Base-by-base conservation (phyloP, 257 asterid species). In the Osmanthus fragrans region DNA sequence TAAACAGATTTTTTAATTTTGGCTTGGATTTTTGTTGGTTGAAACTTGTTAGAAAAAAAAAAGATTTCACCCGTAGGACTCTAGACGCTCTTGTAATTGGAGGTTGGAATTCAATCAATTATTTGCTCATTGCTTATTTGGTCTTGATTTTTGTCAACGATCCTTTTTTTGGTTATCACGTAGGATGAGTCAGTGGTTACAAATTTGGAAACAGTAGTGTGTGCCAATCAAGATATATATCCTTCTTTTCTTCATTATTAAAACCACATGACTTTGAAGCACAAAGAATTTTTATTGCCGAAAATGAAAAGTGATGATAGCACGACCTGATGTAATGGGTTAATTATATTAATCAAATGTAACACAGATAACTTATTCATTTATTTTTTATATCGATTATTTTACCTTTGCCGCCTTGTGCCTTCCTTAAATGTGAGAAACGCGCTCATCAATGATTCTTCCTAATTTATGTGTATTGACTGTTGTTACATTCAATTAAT, bases 111-210 rank as follows among this genome's bases (percentile, higher is more conserved):
- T 32, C 74, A 32, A 63, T 66, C 74, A 16, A 10, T 68, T 74
- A 2, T 37, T 70, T 73, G 29, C 49, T 70, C 9, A 4, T n/a
- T 45, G 58, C 54, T 76, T 81, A 76, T 51, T 51, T 25, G 45
- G 13, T 56, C 65, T 56, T 56, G 29, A n/a, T 18, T n/a, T 56
- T 76, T 71, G 65, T 60, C 33, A 60, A 60, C 29, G 30, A 68
- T 72, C 77, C 70, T 76, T 81, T 72, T 71, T 30, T 54, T 33
- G 72, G 72, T 42, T 67, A 74, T 32, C 16, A 56, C 70, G 33
- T 32, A 29, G 70, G 76, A 40, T 39, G 51, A 37, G 72, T 56
- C 25, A 56, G 3, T 56, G 49, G 60, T 19, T 19, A 54, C 3
- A 54, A 54, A 16, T 19, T 4, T 54, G 64, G 64, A 54, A n/a